Conservation (phyloP, 371 early-diverging fungal species). For the Parasitella parasitica region DNA sequence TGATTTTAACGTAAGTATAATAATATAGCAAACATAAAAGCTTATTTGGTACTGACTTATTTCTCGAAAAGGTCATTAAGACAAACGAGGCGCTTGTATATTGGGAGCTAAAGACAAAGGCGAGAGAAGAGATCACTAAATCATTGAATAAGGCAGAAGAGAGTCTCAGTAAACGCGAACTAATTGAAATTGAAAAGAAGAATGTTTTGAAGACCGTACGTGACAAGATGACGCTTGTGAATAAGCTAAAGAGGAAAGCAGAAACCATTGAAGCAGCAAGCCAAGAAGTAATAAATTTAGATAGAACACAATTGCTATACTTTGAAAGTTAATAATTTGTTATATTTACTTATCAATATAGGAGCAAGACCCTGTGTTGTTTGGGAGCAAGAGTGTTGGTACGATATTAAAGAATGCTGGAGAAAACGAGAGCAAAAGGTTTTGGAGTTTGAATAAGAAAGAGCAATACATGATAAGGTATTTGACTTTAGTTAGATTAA, state of each 20-base stretch:
- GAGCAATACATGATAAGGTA: not conserved
- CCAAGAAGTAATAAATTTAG: constrained; percentile 3
- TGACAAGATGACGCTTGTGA: not conserved
- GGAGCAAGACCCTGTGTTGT: constrained; percentile 2
- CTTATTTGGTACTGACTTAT: no score
- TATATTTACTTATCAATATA: constrained; percentile 4
- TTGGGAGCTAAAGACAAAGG: constrained; percentile 2
- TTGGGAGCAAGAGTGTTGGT: constrained; percentile 5
- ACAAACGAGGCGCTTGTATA: constrained; percentile 1
- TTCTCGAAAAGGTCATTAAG: not conserved
- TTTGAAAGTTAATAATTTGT: not conserved
- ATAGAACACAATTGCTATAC: not conserved
- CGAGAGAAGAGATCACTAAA: constrained; percentile 4
- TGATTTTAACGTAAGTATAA: not conserved
- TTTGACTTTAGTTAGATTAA: not conserved
- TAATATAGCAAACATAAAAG: no score
- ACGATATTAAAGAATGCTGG: constrained; percentile 2
- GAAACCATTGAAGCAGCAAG: constrained; percentile 3
- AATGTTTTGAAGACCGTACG: not conserved
- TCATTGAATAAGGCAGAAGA: no score
- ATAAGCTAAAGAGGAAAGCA: constrained; percentile 1
- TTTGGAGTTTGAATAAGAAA: not conserved
- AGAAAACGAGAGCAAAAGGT: constrained; percentile 2
- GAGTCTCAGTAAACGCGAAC: constrained; percentile 1
- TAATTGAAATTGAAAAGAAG: constrained; percentile 1